A percentile compares a stretch with the other conserved stretches of the same genome.
Evolutionary conservation across 2,329 filamentous ascomycete species (phyloP).

Genomic region (Colletotrichum eremochloae): DNA sequence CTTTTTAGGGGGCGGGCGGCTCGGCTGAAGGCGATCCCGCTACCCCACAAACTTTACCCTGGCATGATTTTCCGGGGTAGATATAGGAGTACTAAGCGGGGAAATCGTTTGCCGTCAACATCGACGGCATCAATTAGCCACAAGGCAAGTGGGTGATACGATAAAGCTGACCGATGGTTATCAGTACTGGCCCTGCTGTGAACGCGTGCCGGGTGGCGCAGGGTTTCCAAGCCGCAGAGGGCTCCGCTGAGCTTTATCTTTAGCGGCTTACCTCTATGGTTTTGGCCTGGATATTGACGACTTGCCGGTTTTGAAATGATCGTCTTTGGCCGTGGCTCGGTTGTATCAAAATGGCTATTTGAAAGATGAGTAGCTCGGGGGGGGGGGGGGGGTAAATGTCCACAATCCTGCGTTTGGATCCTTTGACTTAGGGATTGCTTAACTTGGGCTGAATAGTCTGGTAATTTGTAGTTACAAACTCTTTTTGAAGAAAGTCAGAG

Average conservation of each 20-base stretch:
- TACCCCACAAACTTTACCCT: background rate
- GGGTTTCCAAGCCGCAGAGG: constrained; percentile 36
- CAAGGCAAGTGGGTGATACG: too few species aligned
- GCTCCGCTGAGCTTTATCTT: constrained; percentile 43
- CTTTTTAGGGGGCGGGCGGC: background rate
- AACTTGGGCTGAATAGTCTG: background rate
- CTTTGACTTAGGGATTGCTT: background rate
- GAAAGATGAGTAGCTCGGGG: background rate
- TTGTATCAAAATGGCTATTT: constrained; percentile 32
- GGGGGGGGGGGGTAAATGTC: fast-evolving
- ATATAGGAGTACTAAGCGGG: background rate
- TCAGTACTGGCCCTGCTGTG: constrained; percentile 29
- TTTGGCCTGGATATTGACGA: constrained; percentile 43
- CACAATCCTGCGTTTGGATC: too few species aligned
- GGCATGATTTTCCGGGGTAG: background rate
- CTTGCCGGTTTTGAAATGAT: constrained; percentile 43
- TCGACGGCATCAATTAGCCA: background rate
- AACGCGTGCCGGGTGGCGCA: constrained; percentile 45
- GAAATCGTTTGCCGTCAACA: background rate
- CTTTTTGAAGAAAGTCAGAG: constrained; percentile 40
- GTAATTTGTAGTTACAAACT: background rate
- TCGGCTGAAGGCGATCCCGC: constrained; percentile 1
- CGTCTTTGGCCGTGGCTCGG: constrained; percentile 42
- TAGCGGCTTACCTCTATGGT: constrained; percentile 44
- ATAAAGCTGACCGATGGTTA: too few species aligned